These are phyloP conservation scores for Plantago coronopus DNA, from an alignment of 305 asterid genomes.

Conservation along the genomic window DNA sequence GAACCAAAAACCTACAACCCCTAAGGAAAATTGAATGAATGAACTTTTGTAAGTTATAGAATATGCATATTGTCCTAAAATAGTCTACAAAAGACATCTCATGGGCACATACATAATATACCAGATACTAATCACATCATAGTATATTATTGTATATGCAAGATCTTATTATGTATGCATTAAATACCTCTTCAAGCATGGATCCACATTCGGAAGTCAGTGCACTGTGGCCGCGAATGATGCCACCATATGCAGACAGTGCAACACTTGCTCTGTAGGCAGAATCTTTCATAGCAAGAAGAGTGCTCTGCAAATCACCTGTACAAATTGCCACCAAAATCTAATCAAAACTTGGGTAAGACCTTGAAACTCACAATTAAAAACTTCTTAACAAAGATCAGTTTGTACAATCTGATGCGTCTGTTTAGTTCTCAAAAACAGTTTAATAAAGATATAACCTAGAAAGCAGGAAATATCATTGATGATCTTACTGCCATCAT, in stretches of 20 bases:
- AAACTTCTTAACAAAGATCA: constrained; percentile 19
- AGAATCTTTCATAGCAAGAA: constrained; percentile 85
- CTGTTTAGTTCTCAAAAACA: constrained; percentile 14
- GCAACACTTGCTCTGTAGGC: constrained; percentile 78
- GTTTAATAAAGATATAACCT: constrained; percentile 13
- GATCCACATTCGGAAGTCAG: constrained; percentile 99
- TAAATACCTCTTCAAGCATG: constrained; percentile 94
- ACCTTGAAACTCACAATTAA: constrained; percentile 13
- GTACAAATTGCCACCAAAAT: constrained; percentile 23
- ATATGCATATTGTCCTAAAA: not conserved
- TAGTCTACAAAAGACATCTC: not conserved
- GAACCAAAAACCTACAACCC: constrained; percentile 3
- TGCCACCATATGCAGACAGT: constrained; percentile 68
- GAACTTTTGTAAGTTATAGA: not conserved
- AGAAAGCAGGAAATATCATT: constrained; percentile 8
- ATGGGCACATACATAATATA: constrained; percentile 8
- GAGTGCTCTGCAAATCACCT: constrained; percentile 91
- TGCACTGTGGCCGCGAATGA: constrained; percentile 79
- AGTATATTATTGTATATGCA: constrained; percentile 6
- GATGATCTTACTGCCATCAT: constrained; percentile 15
- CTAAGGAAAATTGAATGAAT: not conserved
- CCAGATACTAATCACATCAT: constrained; percentile 9
- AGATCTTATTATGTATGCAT: constrained; percentile 25
- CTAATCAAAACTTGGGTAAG: constrained; percentile 20
- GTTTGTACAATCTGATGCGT: constrained; percentile 2